Evolutionary conservation across 179 eudicot species (phyloP).

Genomic region (Beta macrorhiza): DNA sequence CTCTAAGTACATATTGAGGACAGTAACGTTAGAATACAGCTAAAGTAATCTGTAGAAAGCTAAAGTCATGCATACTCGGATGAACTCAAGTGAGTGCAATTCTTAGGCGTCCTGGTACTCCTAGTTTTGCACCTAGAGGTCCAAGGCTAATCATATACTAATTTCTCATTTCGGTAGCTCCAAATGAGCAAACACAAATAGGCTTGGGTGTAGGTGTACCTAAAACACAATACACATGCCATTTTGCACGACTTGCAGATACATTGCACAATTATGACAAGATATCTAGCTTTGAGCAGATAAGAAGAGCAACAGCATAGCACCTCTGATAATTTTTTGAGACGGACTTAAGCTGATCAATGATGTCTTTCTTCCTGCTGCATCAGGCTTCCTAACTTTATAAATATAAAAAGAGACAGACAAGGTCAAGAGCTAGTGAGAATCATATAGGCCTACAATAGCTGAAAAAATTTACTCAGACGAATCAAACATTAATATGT

Average conservation of each 20-base stretch:
- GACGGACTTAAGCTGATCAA: slow-evolving; percentile 64
- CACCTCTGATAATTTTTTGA: slow-evolving; percentile 76
- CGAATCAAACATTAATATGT: slow-evolving; percentile 15
- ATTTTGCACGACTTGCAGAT: background rate
- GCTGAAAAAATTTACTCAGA: background rate
- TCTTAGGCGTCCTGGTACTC: too few relatives aligned
- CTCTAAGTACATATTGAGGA: background rate
- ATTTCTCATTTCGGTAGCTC: too few relatives aligned
- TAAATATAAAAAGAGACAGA: background rate
- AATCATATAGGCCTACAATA: slow-evolving; percentile 13
- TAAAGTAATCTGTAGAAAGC: background rate
- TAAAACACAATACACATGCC: background rate
- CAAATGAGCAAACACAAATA: too few relatives aligned
- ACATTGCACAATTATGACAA: background rate
- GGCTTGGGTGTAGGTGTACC: too few relatives aligned
- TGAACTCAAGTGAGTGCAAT: background rate
- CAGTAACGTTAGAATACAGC: background rate
- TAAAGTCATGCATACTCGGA: background rate
- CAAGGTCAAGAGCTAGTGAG: slow-evolving; percentile 19
- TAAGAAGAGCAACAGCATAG: slow-evolving; percentile 14
- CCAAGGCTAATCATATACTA: too few relatives aligned
- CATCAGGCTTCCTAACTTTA: slow-evolving; percentile 35
- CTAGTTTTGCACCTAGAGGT: too few relatives aligned
- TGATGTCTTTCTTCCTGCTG: slow-evolving; percentile 35
- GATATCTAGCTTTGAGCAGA: background rate